Evolutionary conservation across 2,329 filamentous ascomycete genomes (phyloP).

Genomic region (Parastagonospora avenae): DNA sequence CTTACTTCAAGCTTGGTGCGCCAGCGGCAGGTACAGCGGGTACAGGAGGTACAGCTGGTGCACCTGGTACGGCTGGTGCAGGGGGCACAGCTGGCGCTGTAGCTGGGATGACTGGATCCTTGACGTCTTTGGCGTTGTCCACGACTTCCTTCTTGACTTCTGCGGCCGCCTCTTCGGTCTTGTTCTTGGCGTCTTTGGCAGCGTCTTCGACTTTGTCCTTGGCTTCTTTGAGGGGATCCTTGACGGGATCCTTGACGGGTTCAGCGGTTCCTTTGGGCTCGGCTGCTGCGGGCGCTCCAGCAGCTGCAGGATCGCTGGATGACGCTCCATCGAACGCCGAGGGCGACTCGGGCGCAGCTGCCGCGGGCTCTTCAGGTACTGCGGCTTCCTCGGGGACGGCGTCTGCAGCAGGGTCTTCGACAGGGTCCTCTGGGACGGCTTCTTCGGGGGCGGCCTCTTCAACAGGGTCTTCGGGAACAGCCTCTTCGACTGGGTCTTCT

Average conservation of each 20-base stretch:
- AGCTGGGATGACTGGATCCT: background rate
- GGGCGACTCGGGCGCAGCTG: background rate
- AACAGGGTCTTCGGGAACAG: background rate
- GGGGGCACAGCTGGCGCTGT: background rate
- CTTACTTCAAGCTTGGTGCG: constrained; percentile 1
- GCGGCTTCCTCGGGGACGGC: background rate
- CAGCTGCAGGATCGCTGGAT: background rate
- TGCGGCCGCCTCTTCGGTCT: background rate
- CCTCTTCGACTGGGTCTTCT: background rate
- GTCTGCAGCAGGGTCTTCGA: background rate
- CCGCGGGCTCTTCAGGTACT: background rate
- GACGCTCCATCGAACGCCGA: background rate
- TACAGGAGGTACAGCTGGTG: background rate
- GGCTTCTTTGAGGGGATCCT: background rate
- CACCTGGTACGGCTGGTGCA: constrained; percentile 3
- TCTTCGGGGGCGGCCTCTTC: background rate
- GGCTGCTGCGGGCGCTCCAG: background rate
- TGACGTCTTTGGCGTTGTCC: background rate
- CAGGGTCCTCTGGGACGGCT: background rate
- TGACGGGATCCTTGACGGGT: background rate
- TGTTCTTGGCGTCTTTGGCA: too few species aligned
- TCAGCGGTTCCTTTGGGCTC: too few species aligned
- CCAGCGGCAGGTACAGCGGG: constrained; percentile 1
- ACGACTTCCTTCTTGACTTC: background rate
- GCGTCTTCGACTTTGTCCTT: constrained; percentile 37